Evolutionary conservation across 2,329 filamentous ascomycete genomes (phyloP), one percentile per base, ranked within the genome.

Genomic region (Cryphonectria radicalis): DNA sequence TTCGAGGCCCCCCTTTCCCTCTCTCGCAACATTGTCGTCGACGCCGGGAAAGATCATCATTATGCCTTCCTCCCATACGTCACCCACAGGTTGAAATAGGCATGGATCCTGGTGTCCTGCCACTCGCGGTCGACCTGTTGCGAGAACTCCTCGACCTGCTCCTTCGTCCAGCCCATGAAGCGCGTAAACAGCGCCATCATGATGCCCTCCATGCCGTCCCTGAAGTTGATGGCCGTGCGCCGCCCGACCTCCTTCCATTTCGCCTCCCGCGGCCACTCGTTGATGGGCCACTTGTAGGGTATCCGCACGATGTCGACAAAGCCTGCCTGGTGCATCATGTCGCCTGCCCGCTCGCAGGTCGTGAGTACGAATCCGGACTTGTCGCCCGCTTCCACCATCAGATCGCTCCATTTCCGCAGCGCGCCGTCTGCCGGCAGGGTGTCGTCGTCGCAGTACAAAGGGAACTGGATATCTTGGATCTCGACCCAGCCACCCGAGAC

Each of bases 401-500:
- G 69, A 43, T 77, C 74, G 53, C 65, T 76, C 78, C 79, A 81
- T 25, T 67, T 74, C 59, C 73, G 71, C 11, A 80, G 71, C 2
- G 74, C 71, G 46, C 76, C 73, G 67, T 76, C 72, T 4, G 69
- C 40, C 1, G 74, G 74, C 35, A 80, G 74, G 4, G 77, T 76
- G 32, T 69, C 74, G 64, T 80, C 80, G 50, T 78, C 77, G 53
- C 77, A 80, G 37, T 70, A 71, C 22, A 80, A 72, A 0, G 78
- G 78, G 62, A 79, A 79, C 63, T 79, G 76, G 59, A 80, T 78
- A 68, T 78, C 77, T 60, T 77, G 76, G 6, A 76, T 66, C 68
- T 78, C 77, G 42, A 78, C 40, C 73, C 74, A 77, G 64, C 77
- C 77, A 37, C 66, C 74, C 6, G 60, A 37, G 53, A 71, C 73